Base-by-base conservation (phyloP, 139 green algal species). In the Chlamydomonas urium region DNA sequence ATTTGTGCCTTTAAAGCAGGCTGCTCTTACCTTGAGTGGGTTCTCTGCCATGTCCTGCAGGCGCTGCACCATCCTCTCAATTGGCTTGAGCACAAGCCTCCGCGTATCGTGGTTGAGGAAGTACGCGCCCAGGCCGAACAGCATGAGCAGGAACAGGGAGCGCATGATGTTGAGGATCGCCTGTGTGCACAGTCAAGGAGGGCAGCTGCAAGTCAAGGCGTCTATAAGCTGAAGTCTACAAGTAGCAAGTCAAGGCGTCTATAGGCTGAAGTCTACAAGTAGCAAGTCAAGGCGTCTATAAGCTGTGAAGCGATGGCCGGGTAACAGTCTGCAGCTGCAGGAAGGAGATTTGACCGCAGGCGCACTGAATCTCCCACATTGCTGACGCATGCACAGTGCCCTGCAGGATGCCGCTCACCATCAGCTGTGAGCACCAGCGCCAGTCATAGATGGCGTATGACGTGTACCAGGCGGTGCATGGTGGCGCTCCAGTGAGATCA, bases 31-130 rank as follows among this genome's bases (percentile, higher is more conserved):
- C 42, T 32, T 34, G 10, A 89, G 78, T 0, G 86, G 86, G 50
- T 91, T 87, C 6, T 91, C 86, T 6, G 81, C 75, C 66, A 87
- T 79, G 21, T 83, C 81, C 47, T 79, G 65, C n/a, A 89, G 69
- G 0, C 74, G 62, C 56, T 89, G 79, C 32, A 98, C 72, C 90
- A 98, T 98, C 47, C 92, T 83, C 82, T 98, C 91, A 38, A 98
- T 89, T 34, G 94, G 94, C 50, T 82, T 75, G 4, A 97, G 79
- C 56, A 97, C 94, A 48, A 98, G 82, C 8, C 73, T 34, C 58
- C 90, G 87, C 17, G 83, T 85, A 80, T 98, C 94, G 8, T 77
- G 79, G 59, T 86, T 93, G 66, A 98, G 92, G 23, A 95, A 81
- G 32, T 91, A 73, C 0, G 90, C 81, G 28, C 89, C 90, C 17